phyloP scores from a whole-genome alignment of 1,284 basidiomycete species.

The Coniophora puteana region DNA sequence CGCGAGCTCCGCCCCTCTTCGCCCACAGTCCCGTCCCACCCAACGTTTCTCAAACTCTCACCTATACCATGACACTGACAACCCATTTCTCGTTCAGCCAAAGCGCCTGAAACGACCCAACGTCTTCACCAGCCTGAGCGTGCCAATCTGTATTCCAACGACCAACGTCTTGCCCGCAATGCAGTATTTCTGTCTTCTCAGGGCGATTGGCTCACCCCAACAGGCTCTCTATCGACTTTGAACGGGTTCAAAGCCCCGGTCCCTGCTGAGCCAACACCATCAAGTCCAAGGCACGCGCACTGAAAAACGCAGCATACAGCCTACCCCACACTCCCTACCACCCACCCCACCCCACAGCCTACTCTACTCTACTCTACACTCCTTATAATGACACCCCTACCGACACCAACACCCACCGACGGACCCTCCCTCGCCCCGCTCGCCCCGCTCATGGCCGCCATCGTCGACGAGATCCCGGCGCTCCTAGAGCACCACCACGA shows the following conservation, averaged over 20 bases:
- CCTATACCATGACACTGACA: no score
- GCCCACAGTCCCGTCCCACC: no score
- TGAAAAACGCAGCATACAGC: not conserved
- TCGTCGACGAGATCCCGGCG: conserved; percentile 15
- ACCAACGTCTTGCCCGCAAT: no score
- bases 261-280: not conserved
- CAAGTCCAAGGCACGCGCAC: not conserved
- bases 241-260: not conserved
- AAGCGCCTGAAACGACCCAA: no score
- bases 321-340: not conserved
- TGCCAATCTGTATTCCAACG: no score
- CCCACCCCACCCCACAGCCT: not conserved
- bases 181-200: no score
- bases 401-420: not conserved
- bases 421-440: conserved; percentile 11
- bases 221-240: no score
- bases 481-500: conserved; percentile 17
- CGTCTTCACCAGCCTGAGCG: no score
- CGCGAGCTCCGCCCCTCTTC: no score
- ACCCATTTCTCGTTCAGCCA: no score
- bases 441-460: conserved; percentile 8
- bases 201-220: no score
- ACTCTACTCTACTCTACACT: not conserved
- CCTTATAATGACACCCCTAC: conserved; percentile 7
- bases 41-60: no score